Percentiles rank a stretch among this genome's conserved stretches.
phyloP scores from a whole-genome alignment of 2,329 filamentous ascomycete species.

The Colletotrichum agaves region DNA sequence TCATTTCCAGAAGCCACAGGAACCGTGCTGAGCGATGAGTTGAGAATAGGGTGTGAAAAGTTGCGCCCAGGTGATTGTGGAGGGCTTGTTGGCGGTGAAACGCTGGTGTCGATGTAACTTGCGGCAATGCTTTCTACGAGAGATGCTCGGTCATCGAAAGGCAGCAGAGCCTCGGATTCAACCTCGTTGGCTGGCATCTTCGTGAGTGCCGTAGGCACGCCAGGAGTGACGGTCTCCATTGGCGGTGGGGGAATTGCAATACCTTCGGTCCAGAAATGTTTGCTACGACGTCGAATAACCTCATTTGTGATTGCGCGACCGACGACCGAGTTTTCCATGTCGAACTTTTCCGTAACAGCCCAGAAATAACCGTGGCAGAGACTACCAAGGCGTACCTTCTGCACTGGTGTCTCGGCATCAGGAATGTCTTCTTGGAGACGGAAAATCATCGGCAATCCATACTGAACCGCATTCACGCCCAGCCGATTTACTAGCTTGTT shows the following conservation, averaged over 20 bases:
- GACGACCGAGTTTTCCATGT: conserved; percentile 75
- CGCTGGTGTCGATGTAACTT: conserved; percentile 71
- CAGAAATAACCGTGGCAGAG: conserved; percentile 92
- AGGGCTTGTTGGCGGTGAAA: conserved; percentile 76
- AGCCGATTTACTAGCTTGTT: conserved; percentile 78
- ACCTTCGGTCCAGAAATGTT: conserved; percentile 82
- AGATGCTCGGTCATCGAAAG: conserved; percentile 78
- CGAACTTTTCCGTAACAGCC: conserved; percentile 80
- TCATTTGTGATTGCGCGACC: conserved; percentile 80
- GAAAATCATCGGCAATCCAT: conserved; percentile 88
- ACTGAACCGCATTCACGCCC: conserved; percentile 83
- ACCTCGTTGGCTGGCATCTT: conserved; percentile 63
- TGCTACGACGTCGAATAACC: conserved; percentile 77
- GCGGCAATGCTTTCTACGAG: conserved; percentile 80
- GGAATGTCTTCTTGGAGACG: conserved; percentile 87
- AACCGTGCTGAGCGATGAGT: conserved; percentile 55
- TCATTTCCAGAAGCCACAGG: conserved; percentile 58
- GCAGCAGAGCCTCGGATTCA: conserved; percentile 72
- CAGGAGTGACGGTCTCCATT: conserved; percentile 69
- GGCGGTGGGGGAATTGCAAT: conserved; percentile 76
- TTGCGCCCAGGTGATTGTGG: conserved; percentile 74
- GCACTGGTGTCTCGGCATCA: conserved; percentile 70
- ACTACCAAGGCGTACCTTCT: conserved; percentile 83
- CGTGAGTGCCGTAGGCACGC: conserved; percentile 54
- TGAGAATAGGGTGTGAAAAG: conserved; percentile 71